Evolutionary conservation across 2,329 filamentous ascomycete genomes (phyloP), one percentile per base, ranked within the genome.

Genomic region (Penicillium sp.): DNA sequence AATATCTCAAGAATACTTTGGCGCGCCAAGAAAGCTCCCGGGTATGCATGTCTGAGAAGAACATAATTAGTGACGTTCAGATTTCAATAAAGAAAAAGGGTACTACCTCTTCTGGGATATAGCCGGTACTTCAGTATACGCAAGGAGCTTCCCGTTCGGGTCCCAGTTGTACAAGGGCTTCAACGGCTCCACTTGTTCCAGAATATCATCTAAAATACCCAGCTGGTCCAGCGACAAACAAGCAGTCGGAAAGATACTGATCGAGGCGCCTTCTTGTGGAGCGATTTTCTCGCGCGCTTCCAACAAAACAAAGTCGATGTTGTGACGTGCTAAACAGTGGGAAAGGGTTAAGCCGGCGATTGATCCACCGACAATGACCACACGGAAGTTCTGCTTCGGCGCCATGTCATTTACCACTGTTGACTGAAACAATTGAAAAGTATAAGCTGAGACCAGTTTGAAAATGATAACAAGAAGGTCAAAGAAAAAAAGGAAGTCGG

Each of bases 1-100:
- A 65, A 27, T 5, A 49, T 48, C 10, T 59, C 43, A 2, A 63
- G 49, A 1, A 63, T 11, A 9, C 33, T 56, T 42, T 58, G 58
- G 8, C 61, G 51, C 22, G 57, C 49, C 3, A 62, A 29, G 24
- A 62, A 60, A 2, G 50, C 51, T n/a, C 52, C 44, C 1, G 51
- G 49, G 49, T 58, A 63, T 2, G 55, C 54, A 19, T 56, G 56
- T 16, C 62, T 65, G 14, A 33, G 8, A 31, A 6, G 1, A 21
- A 44, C 1, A 2, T 44, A 37, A 22, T 42, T 16, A 35, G 33
- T n/a, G 2, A 16, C 7, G 2, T 7, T 35, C 16, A 8, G 16
- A 6, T n/a, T 35, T 13, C 29, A 31, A 13, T 11, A 13, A 9
- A 35, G 13, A 3, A 16, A 35, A n/a, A 35, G 7, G 33, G 11